Conservation (phyloP, 176 grass and related monocot genomes). For the Zizania latifolia region DNA sequence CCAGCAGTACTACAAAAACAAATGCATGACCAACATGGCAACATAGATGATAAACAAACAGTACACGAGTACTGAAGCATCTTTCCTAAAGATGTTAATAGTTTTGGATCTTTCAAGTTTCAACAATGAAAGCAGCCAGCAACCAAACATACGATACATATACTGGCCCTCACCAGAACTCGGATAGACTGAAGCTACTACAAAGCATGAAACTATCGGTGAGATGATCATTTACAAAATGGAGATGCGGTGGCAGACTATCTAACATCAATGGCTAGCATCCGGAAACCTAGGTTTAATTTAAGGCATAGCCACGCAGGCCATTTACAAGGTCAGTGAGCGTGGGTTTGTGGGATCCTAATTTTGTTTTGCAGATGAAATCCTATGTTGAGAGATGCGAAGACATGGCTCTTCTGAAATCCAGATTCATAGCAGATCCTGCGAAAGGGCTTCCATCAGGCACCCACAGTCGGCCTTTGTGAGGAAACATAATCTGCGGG, state of each 20-base stretch:
- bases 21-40: neutral
- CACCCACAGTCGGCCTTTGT: constrained; percentile 44
- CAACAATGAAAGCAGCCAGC: constrained; percentile 22
- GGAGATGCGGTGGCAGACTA: neutral
- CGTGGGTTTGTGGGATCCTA: neutral
- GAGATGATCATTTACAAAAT: constrained; percentile 37
- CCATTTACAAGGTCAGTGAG: constrained; percentile 35
- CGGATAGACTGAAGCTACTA: neutral
- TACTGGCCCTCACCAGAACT: neutral
- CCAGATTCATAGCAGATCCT: constrained; percentile 33
- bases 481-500: constrained; percentile 55
- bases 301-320: neutral
- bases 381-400: constrained; percentile 51
- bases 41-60: neutral
- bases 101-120: neutral
- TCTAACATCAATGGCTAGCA: constrained; percentile 31
- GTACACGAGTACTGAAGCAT: neutral
- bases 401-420: constrained; percentile 76
- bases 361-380: constrained; percentile 6
- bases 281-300: constrained; percentile 31
- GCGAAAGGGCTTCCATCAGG: constrained; percentile 37
- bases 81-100: neutral
- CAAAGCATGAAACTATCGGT: constrained; percentile 14
- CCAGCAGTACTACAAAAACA: neutral
- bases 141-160: constrained; percentile 13